Evolutionary conservation across 2,329 filamentous ascomycete species (phyloP).

Genomic region (Pezicula carpinea): DNA sequence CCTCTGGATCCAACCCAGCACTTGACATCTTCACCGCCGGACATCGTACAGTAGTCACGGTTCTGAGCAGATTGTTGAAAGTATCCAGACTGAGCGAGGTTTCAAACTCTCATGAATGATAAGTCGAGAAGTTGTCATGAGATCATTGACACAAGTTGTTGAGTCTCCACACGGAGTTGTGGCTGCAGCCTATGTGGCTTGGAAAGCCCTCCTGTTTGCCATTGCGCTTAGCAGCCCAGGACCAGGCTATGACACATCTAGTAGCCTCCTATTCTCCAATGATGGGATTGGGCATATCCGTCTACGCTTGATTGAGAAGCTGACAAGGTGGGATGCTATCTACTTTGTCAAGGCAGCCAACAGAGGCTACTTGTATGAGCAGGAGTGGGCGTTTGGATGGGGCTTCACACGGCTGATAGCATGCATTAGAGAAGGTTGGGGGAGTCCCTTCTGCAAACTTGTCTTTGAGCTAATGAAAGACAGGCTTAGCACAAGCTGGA

Average conservation of each 20-base stretch:
- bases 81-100: too few species aligned
- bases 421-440: constrained; percentile 16
- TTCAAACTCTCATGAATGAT: too few species aligned
- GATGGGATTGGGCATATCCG: not conserved
- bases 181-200: constrained; percentile 46
- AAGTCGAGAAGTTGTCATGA: constrained; percentile 9
- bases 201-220: constrained; percentile 64
- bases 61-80: too few species aligned
- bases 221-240: constrained; percentile 54
- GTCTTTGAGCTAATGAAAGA: not conserved
- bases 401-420: constrained; percentile 40
- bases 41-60: too few species aligned
- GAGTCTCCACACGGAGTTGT: constrained; percentile 19
- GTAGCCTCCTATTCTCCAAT: constrained; percentile 42
- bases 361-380: constrained; percentile 67
- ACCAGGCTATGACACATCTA: constrained; percentile 74
- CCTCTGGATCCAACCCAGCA: too few species aligned
- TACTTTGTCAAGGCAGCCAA: constrained; percentile 64
- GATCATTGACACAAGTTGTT: constrained; percentile 8
- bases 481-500: constrained; percentile 24
- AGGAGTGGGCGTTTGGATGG: constrained; percentile 80
- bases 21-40: too few species aligned
- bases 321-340: constrained; percentile 77
- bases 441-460: not conserved
- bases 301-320: constrained; percentile 33